Conservation (phyloP, 257 asterid genomes). For the Eucommia ulmoides region DNA sequence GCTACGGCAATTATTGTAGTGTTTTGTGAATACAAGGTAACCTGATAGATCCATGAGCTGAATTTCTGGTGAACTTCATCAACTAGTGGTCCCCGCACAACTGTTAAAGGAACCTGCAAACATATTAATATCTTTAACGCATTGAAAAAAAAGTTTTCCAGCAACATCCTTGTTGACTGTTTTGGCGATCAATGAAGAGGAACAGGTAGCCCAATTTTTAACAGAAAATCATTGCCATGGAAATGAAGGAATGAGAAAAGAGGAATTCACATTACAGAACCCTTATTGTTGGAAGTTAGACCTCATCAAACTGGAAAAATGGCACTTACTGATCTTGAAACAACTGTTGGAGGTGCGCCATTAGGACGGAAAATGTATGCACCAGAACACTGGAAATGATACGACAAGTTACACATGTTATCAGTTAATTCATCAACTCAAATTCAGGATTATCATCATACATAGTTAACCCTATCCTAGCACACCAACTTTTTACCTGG, state of each 20-base stretch:
- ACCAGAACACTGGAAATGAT: conserved; percentile 46
- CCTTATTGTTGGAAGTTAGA: background rate
- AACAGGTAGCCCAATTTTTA: background rate
- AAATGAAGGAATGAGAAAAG: background rate
- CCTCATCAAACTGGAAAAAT: background rate
- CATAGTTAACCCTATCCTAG: background rate
- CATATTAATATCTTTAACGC: conserved; percentile 6
- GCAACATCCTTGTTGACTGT: background rate
- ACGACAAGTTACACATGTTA: background rate
- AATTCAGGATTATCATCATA: background rate
- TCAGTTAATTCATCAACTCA: background rate
- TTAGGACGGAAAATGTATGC: conserved; percentile 84
- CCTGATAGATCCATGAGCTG: conserved; percentile 80
- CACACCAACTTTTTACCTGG: conserved; percentile 30
- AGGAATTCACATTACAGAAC: background rate
- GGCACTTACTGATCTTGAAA: conserved; percentile 51
- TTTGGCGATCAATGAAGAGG: background rate
- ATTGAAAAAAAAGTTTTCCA: background rate
- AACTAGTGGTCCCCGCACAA: conserved; percentile 56
- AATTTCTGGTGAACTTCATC: conserved; percentile 86
- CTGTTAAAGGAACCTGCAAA: conserved; percentile 53
- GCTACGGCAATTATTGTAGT: too few species aligned
- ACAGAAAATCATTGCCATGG: background rate
- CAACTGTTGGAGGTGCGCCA: conserved; percentile 40
- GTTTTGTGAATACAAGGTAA: too few species aligned